phyloP scores from a whole-genome alignment of 306 rosid genomes.

The Albizia julibrissin region DNA sequence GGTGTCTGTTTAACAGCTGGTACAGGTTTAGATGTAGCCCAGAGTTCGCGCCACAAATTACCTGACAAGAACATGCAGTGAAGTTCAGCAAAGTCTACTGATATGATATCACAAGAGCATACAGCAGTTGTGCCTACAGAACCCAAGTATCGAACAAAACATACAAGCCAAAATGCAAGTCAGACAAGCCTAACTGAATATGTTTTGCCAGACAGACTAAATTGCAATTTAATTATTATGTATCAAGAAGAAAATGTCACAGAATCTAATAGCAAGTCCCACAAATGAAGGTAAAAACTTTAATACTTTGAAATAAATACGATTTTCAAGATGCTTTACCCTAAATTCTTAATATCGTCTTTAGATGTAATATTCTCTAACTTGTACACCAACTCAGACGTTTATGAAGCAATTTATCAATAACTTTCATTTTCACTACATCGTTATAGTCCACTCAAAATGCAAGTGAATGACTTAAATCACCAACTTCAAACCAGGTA shows the following conservation, averaged over 20 bases:
- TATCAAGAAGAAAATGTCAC: conserved; percentile 13
- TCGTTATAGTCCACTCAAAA: not conserved
- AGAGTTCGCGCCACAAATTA: conserved; percentile 93
- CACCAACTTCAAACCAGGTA: not conserved
- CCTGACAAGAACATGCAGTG: conserved; percentile 52
- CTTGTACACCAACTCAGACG: not conserved
- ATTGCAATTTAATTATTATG: conserved; percentile 26
- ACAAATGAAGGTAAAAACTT: not conserved
- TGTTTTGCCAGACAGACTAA: conserved; percentile 15
- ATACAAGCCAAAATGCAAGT: conserved; percentile 9
- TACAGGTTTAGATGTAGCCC: conserved; percentile 91
- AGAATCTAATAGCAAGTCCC: not conserved
- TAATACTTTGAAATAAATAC: not conserved
- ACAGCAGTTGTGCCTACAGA: not conserved
- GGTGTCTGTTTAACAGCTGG: conserved; percentile 97
- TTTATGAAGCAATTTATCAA: not conserved
- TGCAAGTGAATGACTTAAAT: not conserved
- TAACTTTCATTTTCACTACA: not conserved
- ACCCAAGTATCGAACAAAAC: conserved; percentile 17
- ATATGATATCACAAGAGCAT: conserved; percentile 21
- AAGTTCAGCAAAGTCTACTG: conserved; percentile 27
- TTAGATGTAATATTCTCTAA: not conserved
- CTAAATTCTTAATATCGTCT: not conserved
- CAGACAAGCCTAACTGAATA: conserved; percentile 17
- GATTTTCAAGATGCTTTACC: not conserved